Base-by-base conservation (phyloP, 1,284 basidiomycete genomes). In the Meripilus lineatus region DNA sequence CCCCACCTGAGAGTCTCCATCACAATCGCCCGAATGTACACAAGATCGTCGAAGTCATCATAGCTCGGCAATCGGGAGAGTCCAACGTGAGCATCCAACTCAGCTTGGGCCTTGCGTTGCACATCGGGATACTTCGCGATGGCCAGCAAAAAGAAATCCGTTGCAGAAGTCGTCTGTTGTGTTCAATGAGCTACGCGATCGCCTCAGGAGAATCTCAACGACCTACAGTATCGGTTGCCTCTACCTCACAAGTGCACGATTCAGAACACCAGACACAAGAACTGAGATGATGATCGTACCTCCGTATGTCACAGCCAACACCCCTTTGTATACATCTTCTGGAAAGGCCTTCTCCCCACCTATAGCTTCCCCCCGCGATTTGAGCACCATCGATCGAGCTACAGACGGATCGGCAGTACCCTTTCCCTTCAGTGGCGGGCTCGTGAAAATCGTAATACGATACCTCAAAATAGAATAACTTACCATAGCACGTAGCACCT, bases 401-500 rank as follows among this genome's bases (percentile, higher is more conserved):
- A 10, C 41, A 14, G 28, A 15, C 14, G 25, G 14, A 20, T n/a
- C n/a, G n/a, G n/a, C n/a, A n/a, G 18, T 33, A 4, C 10, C 40
- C 26, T 32, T 24, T n/a, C 8, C 15, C 8, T 22, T 10, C 8
- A 17, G 5, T 14, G 20, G 4, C 22, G 4, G 5, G n/a, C n/a
- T n/a, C n/a, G n/a, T n/a, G n/a, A n/a, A 10, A 6, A 18, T 21
- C n/a, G 7, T 10, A 6, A 15, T 5, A 15, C 21, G 8, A 28
- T 13, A 26, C 18, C 4, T 7, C 7, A 8, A 23, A 17, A 7
- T 20, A 18, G 8, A n/a, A 20, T 14, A 11, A 44, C 49, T 13
- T 33, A 55, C 54, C 13, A 52, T 34, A 10, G 38, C 32, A 0
- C 34, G 32, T 28, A 44, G 23, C 3, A 38, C 47, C 2, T 38